A percentile compares a stretch with the other conserved stretches of the same genome.
Evolutionary conservation across 1,139 yeast genomes (phyloP).

Genomic region (Debaryomycetaceae sp.): DNA sequence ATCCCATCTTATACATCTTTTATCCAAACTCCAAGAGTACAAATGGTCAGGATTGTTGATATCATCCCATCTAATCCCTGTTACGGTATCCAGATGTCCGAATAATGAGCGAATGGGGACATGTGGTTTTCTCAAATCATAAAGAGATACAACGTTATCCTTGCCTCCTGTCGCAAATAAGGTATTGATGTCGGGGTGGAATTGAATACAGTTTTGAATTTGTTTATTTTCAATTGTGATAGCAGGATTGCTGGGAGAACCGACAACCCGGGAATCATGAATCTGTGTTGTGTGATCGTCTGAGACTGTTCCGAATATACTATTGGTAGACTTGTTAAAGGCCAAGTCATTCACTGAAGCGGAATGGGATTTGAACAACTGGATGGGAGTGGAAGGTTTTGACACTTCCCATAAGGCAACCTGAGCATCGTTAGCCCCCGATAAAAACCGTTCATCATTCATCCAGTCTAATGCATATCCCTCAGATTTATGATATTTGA

Average conservation of each 20-base stretch:
- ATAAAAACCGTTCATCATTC: slow-evolving; percentile 43
- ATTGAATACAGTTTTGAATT: slow-evolving; percentile 47
- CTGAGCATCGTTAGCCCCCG: slow-evolving; percentile 66
- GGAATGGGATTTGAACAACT: slow-evolving; percentile 42
- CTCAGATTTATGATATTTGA: slow-evolving; percentile 60
- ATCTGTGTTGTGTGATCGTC: slow-evolving; percentile 68
- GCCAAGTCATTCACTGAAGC: slow-evolving; percentile 57
- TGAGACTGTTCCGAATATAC: slow-evolving; percentile 65
- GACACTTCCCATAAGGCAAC: slow-evolving; percentile 68
- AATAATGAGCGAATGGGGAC: slow-evolving; percentile 46
- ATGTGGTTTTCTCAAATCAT: slow-evolving; percentile 48
- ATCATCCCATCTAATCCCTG: slow-evolving; percentile 38
- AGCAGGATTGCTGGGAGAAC: slow-evolving; percentile 31
- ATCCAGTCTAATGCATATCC: slow-evolving; percentile 75
- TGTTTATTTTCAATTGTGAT: slow-evolving; percentile 42
- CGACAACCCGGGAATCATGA: slow-evolving; percentile 55
- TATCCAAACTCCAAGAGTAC: slow-evolving; percentile 49
- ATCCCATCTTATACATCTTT: slow-evolving; percentile 50
- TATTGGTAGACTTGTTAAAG: slow-evolving; percentile 44
- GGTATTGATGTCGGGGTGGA: slow-evolving; percentile 43
- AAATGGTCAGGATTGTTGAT: slow-evolving; percentile 32
- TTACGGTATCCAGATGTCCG: slow-evolving; percentile 46
- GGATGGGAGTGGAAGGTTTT: slow-evolving; percentile 41
- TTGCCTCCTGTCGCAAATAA: slow-evolving; percentile 53
- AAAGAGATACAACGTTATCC: slow-evolving; percentile 47